phyloP scores from a whole-genome alignment of 2,329 filamentous ascomycete genomes.

The Sclerotinia nivalis region DNA sequence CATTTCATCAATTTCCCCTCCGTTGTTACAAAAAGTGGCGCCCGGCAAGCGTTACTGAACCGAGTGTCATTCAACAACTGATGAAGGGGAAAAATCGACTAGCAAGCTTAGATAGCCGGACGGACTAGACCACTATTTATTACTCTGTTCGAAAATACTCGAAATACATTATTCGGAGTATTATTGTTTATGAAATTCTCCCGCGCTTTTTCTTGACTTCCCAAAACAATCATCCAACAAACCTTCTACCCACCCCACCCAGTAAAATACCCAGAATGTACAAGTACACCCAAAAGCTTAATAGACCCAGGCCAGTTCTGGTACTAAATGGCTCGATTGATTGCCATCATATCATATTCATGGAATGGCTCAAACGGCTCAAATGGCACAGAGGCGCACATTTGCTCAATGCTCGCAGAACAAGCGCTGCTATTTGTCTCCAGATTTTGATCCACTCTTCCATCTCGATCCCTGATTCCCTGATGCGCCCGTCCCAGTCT shows the following conservation, averaged over 20 bases:
- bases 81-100: conserved; percentile 6
- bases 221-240: conserved; percentile 19
- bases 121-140: conserved; percentile 7
- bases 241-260: conserved; percentile 17
- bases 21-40: conserved; percentile 19
- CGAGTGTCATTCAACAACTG: conserved; percentile 14
- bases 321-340: conserved; percentile 16
- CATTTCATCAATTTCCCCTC: conserved; percentile 16
- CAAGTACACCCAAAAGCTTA: conserved; percentile 13
- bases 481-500: conserved; percentile 25
- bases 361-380: conserved; percentile 15
- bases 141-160: background rate
- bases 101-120: conserved; percentile 16
- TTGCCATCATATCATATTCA: conserved; percentile 6
- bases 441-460: conserved; percentile 31
- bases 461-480: conserved; percentile 33
- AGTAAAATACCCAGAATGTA: conserved; percentile 21
- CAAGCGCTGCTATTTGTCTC: conserved; percentile 27
- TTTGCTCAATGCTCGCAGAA: conserved; percentile 26
- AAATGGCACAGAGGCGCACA: conserved; percentile 25
- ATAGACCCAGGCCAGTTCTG: conserved; percentile 10
- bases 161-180: conserved; percentile 7
- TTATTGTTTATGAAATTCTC: conserved; percentile 11
- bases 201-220: background rate
- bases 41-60: conserved; percentile 22